Base-by-base conservation (phyloP, 805 yeast genomes). In the Yamadazyma endophytica region DNA sequence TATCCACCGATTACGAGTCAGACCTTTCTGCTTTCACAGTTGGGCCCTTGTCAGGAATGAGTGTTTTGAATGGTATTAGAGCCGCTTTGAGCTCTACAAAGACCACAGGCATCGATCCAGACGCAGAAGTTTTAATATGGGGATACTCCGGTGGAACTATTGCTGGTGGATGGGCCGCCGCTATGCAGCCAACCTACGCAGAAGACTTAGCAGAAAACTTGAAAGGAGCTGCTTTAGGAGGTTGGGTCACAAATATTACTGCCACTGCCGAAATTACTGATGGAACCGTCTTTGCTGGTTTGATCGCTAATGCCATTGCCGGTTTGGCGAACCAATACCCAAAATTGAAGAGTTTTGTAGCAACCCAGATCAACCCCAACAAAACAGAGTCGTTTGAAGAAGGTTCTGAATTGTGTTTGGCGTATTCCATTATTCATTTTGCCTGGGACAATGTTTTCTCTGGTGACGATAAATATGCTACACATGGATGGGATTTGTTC, bases 61-160 rank as follows among this genome's bases (percentile, higher is more conserved):
- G 57, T 6, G 40, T 49, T 0, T 47, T 62, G 26, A 55, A 62
- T 33, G 38, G 57, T 2, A 43, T 62, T 13, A 36, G 60, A 25
- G 68, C 57, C 3, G 40, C 49, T 0, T 42, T 61, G 21, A 23
- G 36, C 2, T 33, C 49, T 9, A 27, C 18, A 4, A 39, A 45
- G 13, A 26, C 27, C 2, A 48, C 54, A 2, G 49, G 49, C 2
- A 29, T 49, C n/a, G 26, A 35, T 3, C 12, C 27, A 11, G 42
- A 43, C 28, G 50, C 51, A 5, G 31, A 43, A 22, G 39, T 42
- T 1, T 39, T 30, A 4, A 14, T 60, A 26, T 56, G 57, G 57
- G 68, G 68, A 1, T 61, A 51, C 32, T 54, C 61, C 11, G 68
- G 66, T 9, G 66, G 64, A 6, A 45, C 61, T 0, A 32, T 58